Percentiles rank a stretch among this genome's conserved stretches.
Conservation (phyloP, 2,329 filamentous ascomycete genomes). For the Xylariaceae sp. region DNA sequence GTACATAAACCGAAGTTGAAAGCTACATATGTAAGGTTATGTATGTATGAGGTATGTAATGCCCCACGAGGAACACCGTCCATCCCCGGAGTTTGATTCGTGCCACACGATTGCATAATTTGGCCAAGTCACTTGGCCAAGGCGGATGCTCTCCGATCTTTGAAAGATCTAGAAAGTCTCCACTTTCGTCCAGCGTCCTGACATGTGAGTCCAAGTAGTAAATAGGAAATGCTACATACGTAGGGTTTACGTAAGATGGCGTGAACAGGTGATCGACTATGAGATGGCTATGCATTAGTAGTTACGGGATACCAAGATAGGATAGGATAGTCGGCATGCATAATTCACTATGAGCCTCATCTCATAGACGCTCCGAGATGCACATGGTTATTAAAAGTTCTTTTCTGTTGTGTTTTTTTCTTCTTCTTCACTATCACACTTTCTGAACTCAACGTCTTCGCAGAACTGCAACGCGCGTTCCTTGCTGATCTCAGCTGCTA, state of each 20-base stretch:
- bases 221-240: not conserved
- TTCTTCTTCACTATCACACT: not conserved
- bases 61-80: not conserved
- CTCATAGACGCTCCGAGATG: too few species aligned
- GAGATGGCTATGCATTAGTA: too few species aligned
- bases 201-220: not conserved
- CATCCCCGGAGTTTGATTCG: not conserved
- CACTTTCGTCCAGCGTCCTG: constrained; percentile 17
- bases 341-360: too few species aligned
- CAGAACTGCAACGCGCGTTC: not conserved
- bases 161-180: not conserved
- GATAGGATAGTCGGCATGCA: too few species aligned
- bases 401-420: not conserved
- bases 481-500: not conserved
- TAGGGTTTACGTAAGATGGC: not conserved
- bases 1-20: not conserved
- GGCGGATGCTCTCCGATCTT: not conserved
- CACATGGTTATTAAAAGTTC: not conserved
- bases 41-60: too few species aligned
- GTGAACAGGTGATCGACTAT: too few species aligned
- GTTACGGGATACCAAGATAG: too few species aligned
- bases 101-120: not conserved
- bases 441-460: not conserved
- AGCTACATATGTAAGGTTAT: too few species aligned
- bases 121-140: not conserved